These are phyloP conservation scores for Pichia sp. DNA, from an alignment of 1,139 yeast species.

Conservation along the genomic window DNA sequence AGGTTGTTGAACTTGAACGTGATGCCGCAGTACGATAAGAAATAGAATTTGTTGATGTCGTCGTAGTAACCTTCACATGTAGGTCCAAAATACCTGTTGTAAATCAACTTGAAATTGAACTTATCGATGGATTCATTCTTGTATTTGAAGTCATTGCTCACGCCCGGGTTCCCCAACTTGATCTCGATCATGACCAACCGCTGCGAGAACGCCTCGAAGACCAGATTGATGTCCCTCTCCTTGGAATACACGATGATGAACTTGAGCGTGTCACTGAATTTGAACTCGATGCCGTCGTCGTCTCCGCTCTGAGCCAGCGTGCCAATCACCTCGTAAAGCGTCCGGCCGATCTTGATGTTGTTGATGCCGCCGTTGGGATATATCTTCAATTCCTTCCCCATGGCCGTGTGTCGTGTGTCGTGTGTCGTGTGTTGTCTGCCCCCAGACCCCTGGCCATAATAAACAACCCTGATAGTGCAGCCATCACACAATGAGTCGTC, in stretches of 20 bases:
- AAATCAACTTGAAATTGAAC: conserved; percentile 41
- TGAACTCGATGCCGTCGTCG: conserved; percentile 29
- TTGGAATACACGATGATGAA: conserved; percentile 18
- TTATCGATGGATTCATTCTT: conserved; percentile 27
- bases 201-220: conserved; percentile 45
- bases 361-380: conserved; percentile 11
- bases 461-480: too few relatives aligned
- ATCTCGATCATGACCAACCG: conserved; percentile 47
- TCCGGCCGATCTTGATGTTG: conserved; percentile 7
- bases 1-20: conserved; percentile 42
- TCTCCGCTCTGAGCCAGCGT: conserved; percentile 16
- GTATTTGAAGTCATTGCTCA: conserved; percentile 12
- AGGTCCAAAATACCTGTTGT: conserved; percentile 61
- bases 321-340: conserved; percentile 24
- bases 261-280: conserved; percentile 19
- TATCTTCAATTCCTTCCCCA: conserved; percentile 2
- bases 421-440: too few relatives aligned
- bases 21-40: conserved; percentile 55
- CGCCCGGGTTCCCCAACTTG: conserved; percentile 15
- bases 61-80: conserved; percentile 51
- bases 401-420: not conserved
- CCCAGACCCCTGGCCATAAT: too few relatives aligned
- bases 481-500: too few relatives aligned
- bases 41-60: conserved; percentile 30
- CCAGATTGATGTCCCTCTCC: conserved; percentile 32